Base-by-base conservation (phyloP, 192 early-diverging fungal species). In the Mortierella alpina region DNA sequence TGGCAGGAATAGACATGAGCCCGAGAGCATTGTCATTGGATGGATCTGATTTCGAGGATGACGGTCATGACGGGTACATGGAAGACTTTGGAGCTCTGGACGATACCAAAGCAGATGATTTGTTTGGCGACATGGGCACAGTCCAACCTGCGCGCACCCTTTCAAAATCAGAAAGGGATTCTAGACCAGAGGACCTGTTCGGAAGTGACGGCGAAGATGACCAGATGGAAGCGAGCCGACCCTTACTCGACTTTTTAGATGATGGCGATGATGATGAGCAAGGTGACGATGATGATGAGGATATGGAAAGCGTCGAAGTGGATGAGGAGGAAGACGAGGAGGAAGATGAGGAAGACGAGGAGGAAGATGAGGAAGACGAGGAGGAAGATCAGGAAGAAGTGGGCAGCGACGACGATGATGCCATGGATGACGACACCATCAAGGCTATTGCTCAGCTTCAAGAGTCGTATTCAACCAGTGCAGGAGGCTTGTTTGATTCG, bases 1-100 rank as follows among this genome's bases (percentile, higher is more conserved):
- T 80, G n/a, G 77, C 77, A 56, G 77, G 77, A 6, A 23, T 80
- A 7, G 70, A 80, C 61, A 62, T 80, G 65, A 72, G 70, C 9
- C 70, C 77, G 6, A 15, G 66, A 2, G 77, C 69, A 61, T 23
- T 80, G 15, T 80, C 77, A 0, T 22, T 72, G 22, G 69, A 80
- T 46, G 77, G 70, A 7, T 72, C 70, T 20, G 77, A 80, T 56
- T 39, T 72, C n/a, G 77, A 72, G 20, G 63, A 73, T 22, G 56
- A 59, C 18, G 70, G 58, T 23, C 59, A 71, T 7, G 45, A 57
- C 20, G 63, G 39, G n/a, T 72, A 68, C 47, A 60, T 49, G 50
- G 76, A 72, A 48, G 58, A 67, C 12, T 61, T 66, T 57, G 76
- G 69, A 18, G 57, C 39, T 12, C n/a, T 72, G 44, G 42, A 68